Evolutionary conservation across 176 grass and related monocot genomes (phyloP).

Genomic region (Chloris gayana): DNA sequence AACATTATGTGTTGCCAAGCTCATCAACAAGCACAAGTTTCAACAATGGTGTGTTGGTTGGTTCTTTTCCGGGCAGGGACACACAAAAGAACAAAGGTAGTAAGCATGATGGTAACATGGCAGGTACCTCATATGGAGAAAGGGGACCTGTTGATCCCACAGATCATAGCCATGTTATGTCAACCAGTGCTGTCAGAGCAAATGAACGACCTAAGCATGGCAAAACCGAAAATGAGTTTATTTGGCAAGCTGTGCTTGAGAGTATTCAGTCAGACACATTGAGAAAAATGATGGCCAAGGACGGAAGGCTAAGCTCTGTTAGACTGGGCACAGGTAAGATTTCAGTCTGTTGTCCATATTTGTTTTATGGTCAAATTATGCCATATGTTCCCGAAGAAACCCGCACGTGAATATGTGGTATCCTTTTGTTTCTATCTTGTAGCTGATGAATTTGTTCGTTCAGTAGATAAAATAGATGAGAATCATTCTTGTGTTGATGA

Average conservation of each 20-base stretch:
- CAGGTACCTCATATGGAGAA: slow-evolving; percentile 42
- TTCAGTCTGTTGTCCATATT: slow-evolving; percentile 32
- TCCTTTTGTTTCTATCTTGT: neutral
- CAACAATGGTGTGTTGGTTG: slow-evolving; percentile 39
- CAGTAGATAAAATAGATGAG: slow-evolving; percentile 14
- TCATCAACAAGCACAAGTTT: slow-evolving; percentile 65
- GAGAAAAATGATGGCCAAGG: slow-evolving; percentile 84
- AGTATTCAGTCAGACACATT: slow-evolving; percentile 78
- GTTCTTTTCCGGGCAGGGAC: slow-evolving; percentile 48
- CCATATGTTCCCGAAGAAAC: slow-evolving; percentile 23
- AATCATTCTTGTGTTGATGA: slow-evolving; percentile 17
- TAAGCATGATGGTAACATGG: slow-evolving; percentile 37
- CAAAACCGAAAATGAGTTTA: slow-evolving; percentile 66
- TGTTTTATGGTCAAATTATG: slow-evolving; percentile 20
- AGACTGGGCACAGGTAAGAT: slow-evolving; percentile 74
- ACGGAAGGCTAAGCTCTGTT: slow-evolving; percentile 73
- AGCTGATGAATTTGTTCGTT: slow-evolving; percentile 3
- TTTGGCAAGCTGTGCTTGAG: slow-evolving; percentile 87
- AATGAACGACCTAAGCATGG: slow-evolving; percentile 40
- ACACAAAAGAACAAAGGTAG: slow-evolving; percentile 29
- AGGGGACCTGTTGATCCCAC: slow-evolving; percentile 38
- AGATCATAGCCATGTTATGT: slow-evolving; percentile 38
- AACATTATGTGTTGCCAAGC: slow-evolving; percentile 67
- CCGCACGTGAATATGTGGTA: neutral
- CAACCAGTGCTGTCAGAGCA: slow-evolving; percentile 37